Evolutionary conservation across 345 rosid genomes (phyloP).

Genomic region (thale cress (Arabidopsis thaliana)): DNA sequence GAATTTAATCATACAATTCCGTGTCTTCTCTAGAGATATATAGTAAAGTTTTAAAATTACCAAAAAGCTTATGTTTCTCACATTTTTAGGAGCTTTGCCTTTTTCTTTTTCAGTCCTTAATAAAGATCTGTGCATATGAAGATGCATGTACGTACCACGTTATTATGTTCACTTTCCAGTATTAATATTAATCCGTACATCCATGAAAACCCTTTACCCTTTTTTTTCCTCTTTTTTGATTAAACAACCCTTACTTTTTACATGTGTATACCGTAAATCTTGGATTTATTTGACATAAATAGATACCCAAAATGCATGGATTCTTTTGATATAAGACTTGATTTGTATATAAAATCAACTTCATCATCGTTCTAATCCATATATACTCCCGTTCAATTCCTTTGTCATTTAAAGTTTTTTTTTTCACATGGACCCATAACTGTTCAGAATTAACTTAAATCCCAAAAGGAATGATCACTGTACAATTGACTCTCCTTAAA

Average conservation of each 20-base stretch:
- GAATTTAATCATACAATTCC: conserved; percentile 46
- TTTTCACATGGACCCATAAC: too few species aligned
- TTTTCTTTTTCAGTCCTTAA: conserved; percentile 44
- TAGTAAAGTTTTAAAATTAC: conserved; percentile 37
- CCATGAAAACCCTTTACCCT: conserved; percentile 8
- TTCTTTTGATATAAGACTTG: not conserved
- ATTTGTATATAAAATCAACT: not conserved
- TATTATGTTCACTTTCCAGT: conserved; percentile 36
- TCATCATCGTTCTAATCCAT: too few species aligned
- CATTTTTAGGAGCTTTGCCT: conserved; percentile 47
- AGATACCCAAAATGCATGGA: not conserved
- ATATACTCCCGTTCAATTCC: too few species aligned
- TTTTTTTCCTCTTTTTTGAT: not conserved
- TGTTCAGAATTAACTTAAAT: too few species aligned
- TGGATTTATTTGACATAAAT: conserved; percentile 11
- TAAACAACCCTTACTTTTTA: conserved; percentile 7
- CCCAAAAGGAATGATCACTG: too few species aligned
- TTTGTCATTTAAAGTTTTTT: too few species aligned
- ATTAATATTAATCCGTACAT: conserved; percentile 41
- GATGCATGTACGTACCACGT: conserved; percentile 46
- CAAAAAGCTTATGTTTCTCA: conserved; percentile 43
- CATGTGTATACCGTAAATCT: not conserved
- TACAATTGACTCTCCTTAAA: too few species aligned
- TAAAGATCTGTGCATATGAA: conserved; percentile 44
- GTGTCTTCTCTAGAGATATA: conserved; percentile 43